Evolutionary conservation across 2,329 filamentous ascomycete species (phyloP).

Genomic region (Lachnellula cervina): DNA sequence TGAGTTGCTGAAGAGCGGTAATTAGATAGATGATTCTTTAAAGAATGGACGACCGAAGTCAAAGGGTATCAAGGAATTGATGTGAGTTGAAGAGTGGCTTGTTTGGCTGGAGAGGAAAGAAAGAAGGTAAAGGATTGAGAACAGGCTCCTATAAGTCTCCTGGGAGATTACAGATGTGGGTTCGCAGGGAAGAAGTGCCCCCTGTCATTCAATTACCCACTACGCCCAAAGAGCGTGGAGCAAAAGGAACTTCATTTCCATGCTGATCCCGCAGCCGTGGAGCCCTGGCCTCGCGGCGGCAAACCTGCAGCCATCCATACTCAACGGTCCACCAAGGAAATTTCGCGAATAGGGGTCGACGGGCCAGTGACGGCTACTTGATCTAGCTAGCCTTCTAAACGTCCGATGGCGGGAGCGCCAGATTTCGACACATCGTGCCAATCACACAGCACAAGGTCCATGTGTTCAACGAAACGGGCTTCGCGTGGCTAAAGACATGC

Average conservation of each 20-base stretch:
- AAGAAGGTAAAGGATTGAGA: neutral
- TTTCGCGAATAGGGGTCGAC: neutral
- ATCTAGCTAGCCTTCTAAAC: neutral
- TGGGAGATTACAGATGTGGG: constrained; percentile 14
- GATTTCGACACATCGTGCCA: neutral
- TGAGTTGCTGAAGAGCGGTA: constrained; percentile 20
- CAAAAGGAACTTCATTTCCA: constrained; percentile 1
- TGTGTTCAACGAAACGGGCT: neutral
- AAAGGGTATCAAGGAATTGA: constrained; percentile 18
- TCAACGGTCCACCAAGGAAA: neutral
- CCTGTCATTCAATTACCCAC: constrained; percentile 6
- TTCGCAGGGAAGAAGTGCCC: constrained; percentile 2
- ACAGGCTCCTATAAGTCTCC: constrained; percentile 17
- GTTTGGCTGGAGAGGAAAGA: constrained; percentile 22
- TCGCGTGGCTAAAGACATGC: neutral
- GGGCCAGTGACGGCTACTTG: neutral
- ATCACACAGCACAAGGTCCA: neutral
- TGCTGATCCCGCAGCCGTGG: neutral
- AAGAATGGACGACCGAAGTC: constrained; percentile 32
- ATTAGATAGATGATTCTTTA: constrained; percentile 16
- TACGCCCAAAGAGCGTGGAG: neutral
- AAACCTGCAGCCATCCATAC: constrained; percentile 6
- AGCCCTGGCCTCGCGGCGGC: constrained; percentile 4
- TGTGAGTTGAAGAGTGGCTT: constrained; percentile 22
- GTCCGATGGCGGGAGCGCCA: neutral